Base-by-base conservation (phyloP, 805 yeast species). In the Saccharomycopsis guyanensis region DNA sequence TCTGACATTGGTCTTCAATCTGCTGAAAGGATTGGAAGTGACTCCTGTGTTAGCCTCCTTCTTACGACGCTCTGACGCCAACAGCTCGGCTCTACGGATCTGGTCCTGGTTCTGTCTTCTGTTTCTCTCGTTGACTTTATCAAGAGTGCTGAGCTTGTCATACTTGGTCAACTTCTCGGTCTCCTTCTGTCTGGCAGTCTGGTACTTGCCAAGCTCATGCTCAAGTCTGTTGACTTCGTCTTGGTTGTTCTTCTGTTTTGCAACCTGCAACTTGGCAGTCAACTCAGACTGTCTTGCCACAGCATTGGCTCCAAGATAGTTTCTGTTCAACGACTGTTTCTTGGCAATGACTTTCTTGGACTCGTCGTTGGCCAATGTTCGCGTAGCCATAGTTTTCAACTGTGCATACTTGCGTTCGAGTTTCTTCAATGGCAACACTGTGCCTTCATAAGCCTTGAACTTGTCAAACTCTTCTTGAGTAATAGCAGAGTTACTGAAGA, bases 1-100 rank as follows among this genome's bases (percentile, higher is more conserved):
- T 57, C 86, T 77, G 1, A 97, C 86, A 51, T 80, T 83, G 1
- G 97, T 91, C 61, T 86, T 82, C 59, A 93, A 74, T 62, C 97
- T 79, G 55, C 84, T 78, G 64, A 93, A 93, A 19, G 98, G 97
- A 66, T 93, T 76, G 45, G 76, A 70, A 47, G 65, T 65, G 37
- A 56, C 68, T 46, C 71, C 53, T 54, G 60, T 55, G 65, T 45
- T 49, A 35, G 53, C 55, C 47, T 41, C 60, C 62, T 57, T 63
- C 58, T 66, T 77, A 54, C 80, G 73, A 59, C 66, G 68, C 44
- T 76, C 81, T 18, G 74, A 72, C 40, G 83, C 78, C 55, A 70
- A 70, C 42, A 78, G 64, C 61, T 89, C 97, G 0, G 95, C 96
- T 56, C 75, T 73, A 58, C 94, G 80, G 55, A 88, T 78, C 40